Percentiles rank a stretch among this genome's conserved stretches.
phyloP scores from a whole-genome alignment of 305 asterid genomes.

The Withania somnifera region DNA sequence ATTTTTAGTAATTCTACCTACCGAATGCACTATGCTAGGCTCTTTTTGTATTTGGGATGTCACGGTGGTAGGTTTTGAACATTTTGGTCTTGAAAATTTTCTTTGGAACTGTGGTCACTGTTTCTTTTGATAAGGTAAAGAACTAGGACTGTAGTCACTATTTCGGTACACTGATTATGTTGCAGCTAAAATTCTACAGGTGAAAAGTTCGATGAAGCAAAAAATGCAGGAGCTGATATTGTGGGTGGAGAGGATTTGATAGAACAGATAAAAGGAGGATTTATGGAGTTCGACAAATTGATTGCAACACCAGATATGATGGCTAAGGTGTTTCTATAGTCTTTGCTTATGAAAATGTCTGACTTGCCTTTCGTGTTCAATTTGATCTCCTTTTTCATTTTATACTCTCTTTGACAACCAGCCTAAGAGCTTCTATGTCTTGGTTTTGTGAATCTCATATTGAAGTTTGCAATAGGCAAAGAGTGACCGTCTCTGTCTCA shows the following conservation, averaged over 20 bases:
- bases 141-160: background rate
- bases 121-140: background rate
- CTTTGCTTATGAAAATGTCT: background rate
- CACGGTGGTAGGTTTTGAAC: background rate
- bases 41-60: background rate
- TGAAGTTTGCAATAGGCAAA: background rate
- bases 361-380: background rate
- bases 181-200: slow-evolving; percentile 39
- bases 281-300: slow-evolving; percentile 89
- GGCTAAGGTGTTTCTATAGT: slow-evolving; percentile 57
- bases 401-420: background rate
- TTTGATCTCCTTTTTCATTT: background rate
- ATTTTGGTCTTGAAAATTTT: background rate
- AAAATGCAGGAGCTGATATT: slow-evolving; percentile 91
- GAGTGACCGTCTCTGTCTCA: background rate
- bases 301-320: slow-evolving; percentile 99
- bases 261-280: slow-evolving; percentile 80
- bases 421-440: background rate
- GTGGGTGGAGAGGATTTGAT: slow-evolving; percentile 98
- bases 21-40: background rate
- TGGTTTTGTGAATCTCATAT: background rate
- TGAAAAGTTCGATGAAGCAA: slow-evolving; percentile 93
- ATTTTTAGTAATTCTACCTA: background rate
- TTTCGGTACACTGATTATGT: slow-evolving; percentile 13
- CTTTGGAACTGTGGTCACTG: background rate